These are phyloP conservation scores for Agarophyton chilense DNA, from an alignment of 23 red algal species.

Conservation along the genomic window DNA sequence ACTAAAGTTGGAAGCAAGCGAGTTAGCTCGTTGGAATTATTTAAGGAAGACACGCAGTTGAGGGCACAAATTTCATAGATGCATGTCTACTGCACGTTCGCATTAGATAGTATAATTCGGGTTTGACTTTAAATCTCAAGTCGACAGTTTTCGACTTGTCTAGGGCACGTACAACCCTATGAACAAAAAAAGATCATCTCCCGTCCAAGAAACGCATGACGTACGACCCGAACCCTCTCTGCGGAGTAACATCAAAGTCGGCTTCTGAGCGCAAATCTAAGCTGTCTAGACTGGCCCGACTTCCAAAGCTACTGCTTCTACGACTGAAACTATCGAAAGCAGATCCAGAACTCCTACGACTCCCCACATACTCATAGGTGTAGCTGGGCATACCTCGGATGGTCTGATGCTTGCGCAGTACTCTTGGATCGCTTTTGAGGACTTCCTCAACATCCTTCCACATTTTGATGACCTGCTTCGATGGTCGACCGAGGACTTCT, in stretches of 20 bases:
- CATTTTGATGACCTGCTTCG: not conserved
- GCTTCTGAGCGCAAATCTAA: slow-evolving; percentile 12
- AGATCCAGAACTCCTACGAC: slow-evolving; percentile 13
- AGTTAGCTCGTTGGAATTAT: not conserved
- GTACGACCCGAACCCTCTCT: not conserved
- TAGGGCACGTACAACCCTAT: not conserved
- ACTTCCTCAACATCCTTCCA: slow-evolving; percentile 52
- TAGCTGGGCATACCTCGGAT: slow-evolving; percentile 8
- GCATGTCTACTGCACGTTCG: too few species aligned
- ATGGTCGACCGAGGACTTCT: slow-evolving; percentile 36
- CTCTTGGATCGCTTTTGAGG: slow-evolving; percentile 23
- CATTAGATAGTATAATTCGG: too few species aligned
- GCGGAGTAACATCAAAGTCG: not conserved
- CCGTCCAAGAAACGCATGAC: not conserved
- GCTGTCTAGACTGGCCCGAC: slow-evolving; percentile 21
- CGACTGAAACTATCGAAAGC: not conserved
- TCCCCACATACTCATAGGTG: slow-evolving; percentile 22
- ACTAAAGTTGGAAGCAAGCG: not conserved
- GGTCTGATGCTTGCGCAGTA: slow-evolving; percentile 1
- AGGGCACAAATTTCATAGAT: too few species aligned
- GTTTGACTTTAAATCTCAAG: too few species aligned
- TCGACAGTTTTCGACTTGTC: too few species aligned
- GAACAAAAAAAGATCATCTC: not conserved
- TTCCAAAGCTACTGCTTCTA: slow-evolving; percentile 7
- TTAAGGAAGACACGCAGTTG: too few species aligned